These are phyloP conservation scores for Carex arenaria DNA, from an alignment of 202 grass and related monocot species.

Conservation along the genomic window DNA sequence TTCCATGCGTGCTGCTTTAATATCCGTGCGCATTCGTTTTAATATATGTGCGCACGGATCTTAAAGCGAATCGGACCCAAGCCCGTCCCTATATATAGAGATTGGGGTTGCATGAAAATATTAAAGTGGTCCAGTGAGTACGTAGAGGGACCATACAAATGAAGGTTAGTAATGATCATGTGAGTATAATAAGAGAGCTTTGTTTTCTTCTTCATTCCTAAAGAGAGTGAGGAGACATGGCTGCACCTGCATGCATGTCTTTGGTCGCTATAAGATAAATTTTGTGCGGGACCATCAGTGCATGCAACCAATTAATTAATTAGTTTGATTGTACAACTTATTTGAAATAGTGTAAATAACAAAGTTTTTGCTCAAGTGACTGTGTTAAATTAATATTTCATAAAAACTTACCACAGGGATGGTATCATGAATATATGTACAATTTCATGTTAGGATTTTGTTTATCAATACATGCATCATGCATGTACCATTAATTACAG, in stretches of 20 bases:
- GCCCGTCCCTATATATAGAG: not conserved
- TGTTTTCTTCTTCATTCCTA: constrained; percentile 5
- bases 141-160: constrained; percentile 8
- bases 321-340: too few relatives aligned
- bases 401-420: too few relatives aligned
- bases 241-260: not conserved
- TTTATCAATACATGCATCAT: not conserved
- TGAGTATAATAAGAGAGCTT: constrained; percentile 18
- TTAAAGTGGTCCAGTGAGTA: not conserved
- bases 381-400: not conserved
- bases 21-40: too few relatives aligned
- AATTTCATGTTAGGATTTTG: not conserved
- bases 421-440: too few relatives aligned
- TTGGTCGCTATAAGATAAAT: constrained; percentile 16
- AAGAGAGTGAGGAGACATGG: not conserved
- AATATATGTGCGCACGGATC: too few relatives aligned
- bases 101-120: not conserved
- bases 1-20: too few relatives aligned
- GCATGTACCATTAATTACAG: not conserved
- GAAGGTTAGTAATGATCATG: constrained; percentile 22
- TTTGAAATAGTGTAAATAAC: too few relatives aligned
- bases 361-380: not conserved
- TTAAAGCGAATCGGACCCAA: too few relatives aligned
- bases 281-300: constrained; percentile 7
- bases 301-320: too few relatives aligned